Evolutionary conservation across 2,329 filamentous ascomycete genomes (phyloP).

Genomic region (Phyllosticta citriasiana): DNA sequence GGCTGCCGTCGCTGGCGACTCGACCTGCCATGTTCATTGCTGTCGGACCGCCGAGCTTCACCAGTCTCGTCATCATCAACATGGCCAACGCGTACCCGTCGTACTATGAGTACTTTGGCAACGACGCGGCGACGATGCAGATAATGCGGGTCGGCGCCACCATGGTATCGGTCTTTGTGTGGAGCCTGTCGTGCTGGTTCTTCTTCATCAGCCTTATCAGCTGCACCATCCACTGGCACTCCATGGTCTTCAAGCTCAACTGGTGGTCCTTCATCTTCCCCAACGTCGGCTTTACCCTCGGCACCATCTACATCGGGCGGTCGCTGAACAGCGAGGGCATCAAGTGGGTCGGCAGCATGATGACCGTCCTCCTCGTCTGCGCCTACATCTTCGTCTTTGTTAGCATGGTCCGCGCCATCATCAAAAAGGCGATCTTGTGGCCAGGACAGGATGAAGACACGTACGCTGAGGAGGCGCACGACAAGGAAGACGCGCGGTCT

Average conservation of each 20-base stretch:
- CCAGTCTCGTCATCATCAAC: slow-evolving; percentile 57
- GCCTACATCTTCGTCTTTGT: slow-evolving; percentile 47
- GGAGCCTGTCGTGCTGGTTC: slow-evolving; percentile 54
- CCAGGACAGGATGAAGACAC: slow-evolving; percentile 29
- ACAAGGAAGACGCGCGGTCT: neutral
- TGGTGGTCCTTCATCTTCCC: slow-evolving; percentile 51
- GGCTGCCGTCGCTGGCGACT: slow-evolving; percentile 53
- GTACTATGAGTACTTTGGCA: slow-evolving; percentile 21
- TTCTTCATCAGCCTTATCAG: slow-evolving; percentile 34
- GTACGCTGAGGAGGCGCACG: neutral
- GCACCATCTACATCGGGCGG: slow-evolving; percentile 30
- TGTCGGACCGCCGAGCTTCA: slow-evolving; percentile 64
- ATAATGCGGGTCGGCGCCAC: slow-evolving; percentile 40
- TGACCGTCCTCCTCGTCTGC: slow-evolving; percentile 42
- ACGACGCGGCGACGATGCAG: slow-evolving; percentile 20
- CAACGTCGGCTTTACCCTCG: slow-evolving; percentile 32
- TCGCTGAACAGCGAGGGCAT: slow-evolving; percentile 26
- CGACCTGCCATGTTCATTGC: slow-evolving; percentile 64
- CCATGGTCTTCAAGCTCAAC: slow-evolving; percentile 32
- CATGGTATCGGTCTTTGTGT: slow-evolving; percentile 47
- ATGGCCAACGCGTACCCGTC: slow-evolving; percentile 49
- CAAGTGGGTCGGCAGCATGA: slow-evolving; percentile 31
- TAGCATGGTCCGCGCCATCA: slow-evolving; percentile 42
- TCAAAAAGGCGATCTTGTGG: slow-evolving; percentile 44
- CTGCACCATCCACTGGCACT: slow-evolving; percentile 45